phyloP scores from a whole-genome alignment of 148 eudicot genomes.

The Pouteria glomerata region DNA sequence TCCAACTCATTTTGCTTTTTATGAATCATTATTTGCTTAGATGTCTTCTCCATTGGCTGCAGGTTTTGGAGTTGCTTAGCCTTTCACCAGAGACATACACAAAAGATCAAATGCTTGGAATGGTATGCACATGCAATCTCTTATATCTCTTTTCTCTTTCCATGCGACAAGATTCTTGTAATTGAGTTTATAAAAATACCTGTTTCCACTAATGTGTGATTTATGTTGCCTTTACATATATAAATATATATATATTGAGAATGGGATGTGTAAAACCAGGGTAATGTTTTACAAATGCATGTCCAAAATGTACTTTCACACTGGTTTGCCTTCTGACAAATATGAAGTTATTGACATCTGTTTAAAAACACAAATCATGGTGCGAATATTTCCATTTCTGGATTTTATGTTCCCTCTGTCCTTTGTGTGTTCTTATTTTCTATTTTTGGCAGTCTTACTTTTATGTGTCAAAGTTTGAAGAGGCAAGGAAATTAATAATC shows the following conservation, averaged over 20 bases:
- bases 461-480: not conserved
- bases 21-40: not conserved
- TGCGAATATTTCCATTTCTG: not conserved
- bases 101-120: conserved; percentile 66
- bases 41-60: conserved; percentile 6
- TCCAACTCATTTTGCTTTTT: not conserved
- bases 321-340: not conserved
- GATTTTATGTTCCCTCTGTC: not conserved
- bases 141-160: not conserved
- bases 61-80: conserved; percentile 78
- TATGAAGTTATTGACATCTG: not conserved
- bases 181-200: not conserved
- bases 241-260: too few species aligned
- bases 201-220: too few species aligned
- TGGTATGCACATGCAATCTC: conserved; percentile 38
- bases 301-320: not conserved
- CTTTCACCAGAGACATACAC: conserved; percentile 86
- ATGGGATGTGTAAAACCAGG: not conserved
- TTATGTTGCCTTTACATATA: not conserved
- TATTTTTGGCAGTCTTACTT: too few species aligned
- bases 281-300: not conserved
- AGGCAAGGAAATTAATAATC: not conserved
- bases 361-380: not conserved
- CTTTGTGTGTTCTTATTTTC: too few species aligned
- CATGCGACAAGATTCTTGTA: not conserved